Conservation (phyloP, 2,329 filamentous ascomycete species). For the Graphiopsis chlorocephala region DNA sequence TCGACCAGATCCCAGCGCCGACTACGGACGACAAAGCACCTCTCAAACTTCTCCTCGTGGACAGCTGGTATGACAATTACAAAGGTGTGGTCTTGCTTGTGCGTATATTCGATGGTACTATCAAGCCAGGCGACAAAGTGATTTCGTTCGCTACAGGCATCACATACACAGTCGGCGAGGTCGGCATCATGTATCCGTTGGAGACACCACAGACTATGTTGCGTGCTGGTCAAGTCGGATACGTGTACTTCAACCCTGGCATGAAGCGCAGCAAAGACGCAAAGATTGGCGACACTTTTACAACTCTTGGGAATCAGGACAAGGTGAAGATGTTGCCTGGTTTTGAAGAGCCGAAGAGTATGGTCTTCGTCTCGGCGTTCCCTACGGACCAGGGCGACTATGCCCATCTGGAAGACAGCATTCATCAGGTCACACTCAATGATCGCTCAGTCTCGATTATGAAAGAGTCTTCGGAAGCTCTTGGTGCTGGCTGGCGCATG, state of each 20-base stretch:
- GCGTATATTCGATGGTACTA: constrained; percentile 81
- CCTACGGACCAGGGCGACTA: constrained; percentile 90
- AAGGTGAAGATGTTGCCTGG: constrained; percentile 78
- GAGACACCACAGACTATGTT: constrained; percentile 77
- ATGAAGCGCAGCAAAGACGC: constrained; percentile 98
- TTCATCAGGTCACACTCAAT: constrained; percentile 88
- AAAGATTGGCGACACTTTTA: constrained; percentile 94
- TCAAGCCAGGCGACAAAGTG: constrained; percentile 81
- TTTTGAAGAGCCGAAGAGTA: constrained; percentile 95
- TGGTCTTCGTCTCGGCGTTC: constrained; percentile 98
- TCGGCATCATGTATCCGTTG: constrained; percentile 92
- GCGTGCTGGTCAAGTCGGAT: constrained; percentile 90
- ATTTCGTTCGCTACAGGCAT: constrained; percentile 82
- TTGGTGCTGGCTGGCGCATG: constrained; percentile 89
- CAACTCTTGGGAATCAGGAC: constrained; percentile 72
- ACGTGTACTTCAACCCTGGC: constrained; percentile 94
- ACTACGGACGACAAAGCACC: constrained; percentile 70
- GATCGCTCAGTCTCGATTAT: constrained; percentile 91
- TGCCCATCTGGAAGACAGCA: constrained; percentile 84
- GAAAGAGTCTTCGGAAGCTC: constrained; percentile 90
- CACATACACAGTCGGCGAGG: constrained; percentile 91
- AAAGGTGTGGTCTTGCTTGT: constrained; percentile 90
- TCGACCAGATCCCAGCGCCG: constrained; percentile 80
- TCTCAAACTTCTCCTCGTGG: constrained; percentile 81
- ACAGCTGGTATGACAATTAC: constrained; percentile 98